Conservation (phyloP, 371 early-diverging fungal species). For the Lichtheimia ramosa region DNA sequence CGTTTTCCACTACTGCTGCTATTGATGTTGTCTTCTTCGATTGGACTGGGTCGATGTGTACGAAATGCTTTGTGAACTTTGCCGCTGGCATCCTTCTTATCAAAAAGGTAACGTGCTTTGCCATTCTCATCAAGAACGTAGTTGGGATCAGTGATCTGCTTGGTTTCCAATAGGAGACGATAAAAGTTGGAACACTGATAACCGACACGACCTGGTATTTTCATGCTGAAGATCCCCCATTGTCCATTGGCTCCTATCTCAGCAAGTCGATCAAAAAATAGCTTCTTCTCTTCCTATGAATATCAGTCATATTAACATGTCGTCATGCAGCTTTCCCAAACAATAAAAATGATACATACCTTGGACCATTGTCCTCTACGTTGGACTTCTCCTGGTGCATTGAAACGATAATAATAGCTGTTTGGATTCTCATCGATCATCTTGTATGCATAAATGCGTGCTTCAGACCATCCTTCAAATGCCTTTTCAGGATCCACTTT, state of each 20-base stretch:
- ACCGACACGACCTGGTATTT: slow-evolving; percentile 91
- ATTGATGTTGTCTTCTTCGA: too few species aligned
- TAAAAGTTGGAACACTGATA: slow-evolving; percentile 96
- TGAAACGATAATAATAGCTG: slow-evolving; percentile 93
- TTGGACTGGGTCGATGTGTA: slow-evolving; percentile 36
- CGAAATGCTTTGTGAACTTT: slow-evolving; percentile 73
- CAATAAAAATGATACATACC: neutral
- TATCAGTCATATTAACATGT: neutral
- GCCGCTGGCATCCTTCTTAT: slow-evolving; percentile 75
- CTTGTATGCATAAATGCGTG: slow-evolving; percentile 86
- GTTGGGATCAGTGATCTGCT: slow-evolving; percentile 83
- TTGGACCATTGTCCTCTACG: slow-evolving; percentile 84
- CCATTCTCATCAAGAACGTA: slow-evolving; percentile 86
- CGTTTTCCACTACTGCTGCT: too few species aligned
- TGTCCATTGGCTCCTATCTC: slow-evolving; percentile 91
- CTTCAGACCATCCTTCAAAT: slow-evolving; percentile 89
- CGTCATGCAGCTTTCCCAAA: too few species aligned
- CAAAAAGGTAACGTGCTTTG: slow-evolving; percentile 84
- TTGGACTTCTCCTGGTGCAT: slow-evolving; percentile 92
- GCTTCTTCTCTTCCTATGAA: slow-evolving; percentile 65
- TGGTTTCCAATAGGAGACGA: slow-evolving; percentile 78
- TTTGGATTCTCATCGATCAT: slow-evolving; percentile 89
- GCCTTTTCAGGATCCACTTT: slow-evolving; percentile 71
- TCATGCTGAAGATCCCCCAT: slow-evolving; percentile 93
- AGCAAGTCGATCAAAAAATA: slow-evolving; percentile 75